A percentile compares a stretch with the other conserved stretches of the same genome.
Conservation (phyloP, 2,329 filamentous ascomycete species). For the Cephalotrichum gorgonifer region DNA sequence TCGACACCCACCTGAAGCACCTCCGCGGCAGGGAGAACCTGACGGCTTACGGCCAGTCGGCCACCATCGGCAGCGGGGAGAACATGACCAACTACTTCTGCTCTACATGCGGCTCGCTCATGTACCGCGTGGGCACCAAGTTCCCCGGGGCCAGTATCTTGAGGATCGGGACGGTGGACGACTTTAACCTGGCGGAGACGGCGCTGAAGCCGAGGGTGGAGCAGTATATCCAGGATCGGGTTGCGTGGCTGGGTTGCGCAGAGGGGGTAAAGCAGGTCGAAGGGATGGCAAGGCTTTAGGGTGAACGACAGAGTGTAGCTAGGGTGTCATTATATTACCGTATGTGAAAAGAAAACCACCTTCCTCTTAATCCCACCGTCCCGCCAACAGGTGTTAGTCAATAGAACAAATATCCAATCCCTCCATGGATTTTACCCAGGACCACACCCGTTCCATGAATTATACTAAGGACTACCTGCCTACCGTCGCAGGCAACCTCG, state of each 20-base stretch:
- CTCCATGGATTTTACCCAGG: no score
- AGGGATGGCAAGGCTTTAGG: no score
- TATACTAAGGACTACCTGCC: no score
- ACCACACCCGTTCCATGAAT: no score
- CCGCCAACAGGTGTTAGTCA: no score
- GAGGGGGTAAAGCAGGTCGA: no score
- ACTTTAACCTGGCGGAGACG: conserved; percentile 46
- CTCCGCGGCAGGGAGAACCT: conserved; percentile 41
- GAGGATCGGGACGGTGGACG: conserved; percentile 51
- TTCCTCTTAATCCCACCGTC: no score
- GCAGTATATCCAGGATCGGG: conserved; percentile 39
- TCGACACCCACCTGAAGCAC: conserved; percentile 32
- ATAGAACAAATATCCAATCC: no score
- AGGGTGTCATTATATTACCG: no score
- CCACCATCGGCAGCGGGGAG: conserved; percentile 34
- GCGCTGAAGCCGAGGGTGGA: conserved; percentile 43
- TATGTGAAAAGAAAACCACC: no score
- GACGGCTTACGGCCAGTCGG: conserved; percentile 29
- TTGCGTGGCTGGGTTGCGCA: conserved; percentile 30
- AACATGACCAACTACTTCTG: conserved; percentile 55
- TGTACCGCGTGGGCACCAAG: conserved; percentile 40
- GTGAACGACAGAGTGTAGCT: no score
- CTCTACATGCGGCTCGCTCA: conserved; percentile 44
- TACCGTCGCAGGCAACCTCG: no score
- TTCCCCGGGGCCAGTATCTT: conserved; percentile 37